These are phyloP conservation scores for Solanum corneliomulleri DNA, from an alignment of 257 asterid species.

Conservation along the genomic window DNA sequence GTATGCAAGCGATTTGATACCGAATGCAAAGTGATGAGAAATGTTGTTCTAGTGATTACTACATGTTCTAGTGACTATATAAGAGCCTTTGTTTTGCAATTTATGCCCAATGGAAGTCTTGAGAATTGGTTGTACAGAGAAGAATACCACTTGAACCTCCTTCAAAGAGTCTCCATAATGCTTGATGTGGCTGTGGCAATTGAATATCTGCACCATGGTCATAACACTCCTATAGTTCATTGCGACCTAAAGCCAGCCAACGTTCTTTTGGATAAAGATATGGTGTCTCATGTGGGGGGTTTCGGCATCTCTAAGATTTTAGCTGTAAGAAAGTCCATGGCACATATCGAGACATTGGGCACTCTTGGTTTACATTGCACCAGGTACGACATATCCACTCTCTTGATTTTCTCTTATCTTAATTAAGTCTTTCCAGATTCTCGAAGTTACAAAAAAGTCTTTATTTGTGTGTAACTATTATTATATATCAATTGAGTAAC, in stretches of 20 bases:
- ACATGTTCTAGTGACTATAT: slow-evolving; percentile 5
- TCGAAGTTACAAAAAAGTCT: background rate
- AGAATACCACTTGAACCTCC: background rate
- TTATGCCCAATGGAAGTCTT: slow-evolving; percentile 20
- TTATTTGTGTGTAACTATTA: background rate
- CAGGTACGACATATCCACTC: slow-evolving; percentile 4
- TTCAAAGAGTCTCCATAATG: slow-evolving; percentile 7
- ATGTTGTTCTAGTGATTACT: slow-evolving; percentile 12
- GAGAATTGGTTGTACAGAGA: slow-evolving; percentile 12
- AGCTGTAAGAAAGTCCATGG: background rate
- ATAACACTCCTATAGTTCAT: slow-evolving; percentile 13
- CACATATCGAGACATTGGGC: slow-evolving; percentile 15
- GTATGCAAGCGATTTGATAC: slow-evolving; percentile 9
- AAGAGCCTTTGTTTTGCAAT: slow-evolving; percentile 12
- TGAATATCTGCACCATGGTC: slow-evolving; percentile 25
- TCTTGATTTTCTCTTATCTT: background rate
- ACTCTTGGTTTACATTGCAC: slow-evolving; percentile 31
- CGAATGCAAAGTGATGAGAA: slow-evolving; percentile 17
- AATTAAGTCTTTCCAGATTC: background rate
- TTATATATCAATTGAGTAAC: background rate
- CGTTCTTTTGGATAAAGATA: slow-evolving; percentile 20
- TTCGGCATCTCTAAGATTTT: slow-evolving; percentile 27
- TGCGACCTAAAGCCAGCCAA: slow-evolving; percentile 27
- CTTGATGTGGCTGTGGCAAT: slow-evolving; percentile 17
- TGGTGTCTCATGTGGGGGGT: slow-evolving; percentile 2